Percentiles rank a stretch among this genome's conserved stretches.
These are phyloP conservation scores for Solanum pimpinellifolium DNA, from an alignment of 257 asterid genomes.

Conservation along the genomic window DNA sequence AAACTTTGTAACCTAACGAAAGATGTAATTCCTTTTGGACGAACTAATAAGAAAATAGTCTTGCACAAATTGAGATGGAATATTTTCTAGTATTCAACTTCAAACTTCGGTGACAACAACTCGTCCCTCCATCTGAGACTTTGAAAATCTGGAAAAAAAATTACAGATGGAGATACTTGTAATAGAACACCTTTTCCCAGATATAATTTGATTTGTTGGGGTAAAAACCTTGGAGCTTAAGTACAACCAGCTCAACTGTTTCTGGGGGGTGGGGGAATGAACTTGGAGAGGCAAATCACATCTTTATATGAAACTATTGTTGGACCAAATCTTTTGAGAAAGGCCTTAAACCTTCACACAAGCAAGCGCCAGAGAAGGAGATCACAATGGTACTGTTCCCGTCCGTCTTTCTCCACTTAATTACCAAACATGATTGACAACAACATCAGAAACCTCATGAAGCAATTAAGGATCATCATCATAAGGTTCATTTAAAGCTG, in stretches of 20 bases:
- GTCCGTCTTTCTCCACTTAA: not conserved
- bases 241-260: not conserved
- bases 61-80: not conserved
- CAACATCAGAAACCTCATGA: not conserved
- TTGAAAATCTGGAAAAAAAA: not conserved
- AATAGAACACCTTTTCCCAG: not conserved
- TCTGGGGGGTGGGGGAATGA: not conserved
- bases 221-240: not conserved
- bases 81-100: not conserved
- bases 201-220: not conserved
- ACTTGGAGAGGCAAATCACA: not conserved
- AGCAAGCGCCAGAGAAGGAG: not conserved
- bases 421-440: not conserved
- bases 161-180: not conserved
- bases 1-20: not conserved
- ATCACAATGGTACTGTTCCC: not conserved
- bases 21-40: not conserved
- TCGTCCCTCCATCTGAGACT: not conserved
- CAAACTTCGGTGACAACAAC: not conserved
- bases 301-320: not conserved
- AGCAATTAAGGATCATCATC: slow-evolving; percentile 66
- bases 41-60: not conserved
- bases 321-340: not conserved
- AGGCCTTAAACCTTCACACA: not conserved
- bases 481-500: slow-evolving; percentile 32